A percentile compares a stretch with the other conserved stretches of the same genome.
Evolutionary conservation across 2,329 filamentous ascomycete species (phyloP).

Genomic region (Metarhizium brunneum): DNA sequence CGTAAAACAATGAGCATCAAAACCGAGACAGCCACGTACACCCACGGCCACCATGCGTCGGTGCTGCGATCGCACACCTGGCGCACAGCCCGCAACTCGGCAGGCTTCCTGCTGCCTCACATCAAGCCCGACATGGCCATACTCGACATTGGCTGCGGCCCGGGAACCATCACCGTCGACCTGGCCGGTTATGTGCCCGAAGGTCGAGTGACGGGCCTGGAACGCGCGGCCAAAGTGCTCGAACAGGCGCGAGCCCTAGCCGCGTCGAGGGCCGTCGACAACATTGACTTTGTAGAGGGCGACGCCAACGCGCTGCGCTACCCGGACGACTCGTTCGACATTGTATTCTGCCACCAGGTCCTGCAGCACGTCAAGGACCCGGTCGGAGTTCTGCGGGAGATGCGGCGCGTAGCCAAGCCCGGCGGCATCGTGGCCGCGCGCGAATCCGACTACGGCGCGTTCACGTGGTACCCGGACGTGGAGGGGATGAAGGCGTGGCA

Average conservation of each 20-base stretch:
- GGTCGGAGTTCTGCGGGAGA: constrained; percentile 25
- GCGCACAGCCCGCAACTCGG: constrained; percentile 33
- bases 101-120: constrained; percentile 30
- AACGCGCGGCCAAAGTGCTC: constrained; percentile 23
- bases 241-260: constrained; percentile 19
- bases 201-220: constrained; percentile 29
- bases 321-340: constrained; percentile 27
- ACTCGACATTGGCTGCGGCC: constrained; percentile 39
- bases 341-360: constrained; percentile 29
- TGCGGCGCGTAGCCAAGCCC: constrained; percentile 29
- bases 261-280: constrained; percentile 18
- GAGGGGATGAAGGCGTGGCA: constrained; percentile 12
- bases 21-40: constrained; percentile 18
- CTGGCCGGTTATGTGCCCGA: constrained; percentile 26
- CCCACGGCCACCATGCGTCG: constrained; percentile 28
- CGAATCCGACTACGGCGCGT: constrained; percentile 12
- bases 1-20: not conserved
- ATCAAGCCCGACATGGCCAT: constrained; percentile 27
- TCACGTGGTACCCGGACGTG: constrained; percentile 15
- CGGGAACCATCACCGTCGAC: constrained; percentile 36
- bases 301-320: constrained; percentile 22
- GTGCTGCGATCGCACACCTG: constrained; percentile 27
- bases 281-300: constrained; percentile 23
- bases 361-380: constrained; percentile 28
- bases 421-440: constrained; percentile 29